phyloP scores from a whole-genome alignment of 176 grass and related monocot genomes.

The Zoysia pacifica region DNA sequence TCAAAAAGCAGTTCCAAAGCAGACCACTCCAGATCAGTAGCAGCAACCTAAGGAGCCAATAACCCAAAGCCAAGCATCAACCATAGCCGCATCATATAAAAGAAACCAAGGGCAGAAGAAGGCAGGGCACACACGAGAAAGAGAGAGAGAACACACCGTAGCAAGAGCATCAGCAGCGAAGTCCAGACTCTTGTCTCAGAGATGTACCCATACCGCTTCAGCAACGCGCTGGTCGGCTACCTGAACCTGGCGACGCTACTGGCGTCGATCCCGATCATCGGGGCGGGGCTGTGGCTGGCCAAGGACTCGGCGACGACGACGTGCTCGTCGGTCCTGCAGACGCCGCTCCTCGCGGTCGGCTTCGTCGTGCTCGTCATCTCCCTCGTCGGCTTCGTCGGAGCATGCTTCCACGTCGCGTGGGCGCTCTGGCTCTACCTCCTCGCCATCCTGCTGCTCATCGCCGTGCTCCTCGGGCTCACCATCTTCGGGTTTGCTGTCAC shows the following conservation, averaged over 20 bases:
- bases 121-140: constrained; percentile 21
- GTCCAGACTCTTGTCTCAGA: not conserved
- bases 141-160: not conserved
- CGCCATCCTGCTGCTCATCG: constrained; percentile 70
- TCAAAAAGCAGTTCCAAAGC: constrained; percentile 31
- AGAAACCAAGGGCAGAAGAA: constrained; percentile 34
- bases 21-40: constrained; percentile 29
- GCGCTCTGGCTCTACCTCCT: constrained; percentile 89
- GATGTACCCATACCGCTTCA: constrained; percentile 69
- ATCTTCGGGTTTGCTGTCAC: constrained; percentile 84
- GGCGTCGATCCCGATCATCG: constrained; percentile 85
- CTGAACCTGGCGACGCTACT: constrained; percentile 83
- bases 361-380: constrained; percentile 78
- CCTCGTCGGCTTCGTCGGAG: constrained; percentile 80
- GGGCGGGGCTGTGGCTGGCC: constrained; percentile 76
- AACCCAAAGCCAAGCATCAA: not conserved
- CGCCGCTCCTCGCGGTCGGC: constrained; percentile 72
- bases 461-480: constrained; percentile 62
- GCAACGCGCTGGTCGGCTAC: constrained; percentile 80
- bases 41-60: constrained; percentile 19
- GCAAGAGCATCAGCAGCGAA: not conserved
- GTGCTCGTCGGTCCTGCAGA: constrained; percentile 85
- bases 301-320: constrained; percentile 49
- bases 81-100: constrained; percentile 39
- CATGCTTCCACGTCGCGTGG: constrained; percentile 89